Conservation (phyloP, 257 asterid species). For the Capsicum chinense region DNA sequence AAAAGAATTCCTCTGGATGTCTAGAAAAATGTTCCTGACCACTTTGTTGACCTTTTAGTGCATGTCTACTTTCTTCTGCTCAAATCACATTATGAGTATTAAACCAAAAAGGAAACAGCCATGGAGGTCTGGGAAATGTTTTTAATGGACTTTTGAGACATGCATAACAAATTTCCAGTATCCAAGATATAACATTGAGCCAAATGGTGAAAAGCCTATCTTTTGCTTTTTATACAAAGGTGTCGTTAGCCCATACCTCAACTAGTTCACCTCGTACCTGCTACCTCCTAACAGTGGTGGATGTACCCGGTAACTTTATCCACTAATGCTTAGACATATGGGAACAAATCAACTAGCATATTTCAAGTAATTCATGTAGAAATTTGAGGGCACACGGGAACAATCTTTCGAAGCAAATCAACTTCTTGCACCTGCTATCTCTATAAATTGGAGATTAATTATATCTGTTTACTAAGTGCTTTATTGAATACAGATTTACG, state of each 20-base stretch:
- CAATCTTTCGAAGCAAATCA: too few species aligned
- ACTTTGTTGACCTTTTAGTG: background rate
- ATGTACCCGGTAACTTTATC: background rate
- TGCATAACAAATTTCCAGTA: background rate
- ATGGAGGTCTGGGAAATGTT: background rate
- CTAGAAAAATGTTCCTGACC: background rate
- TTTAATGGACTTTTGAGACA: conserved; percentile 1
- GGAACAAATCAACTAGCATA: conserved; percentile 7
- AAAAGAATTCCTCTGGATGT: background rate
- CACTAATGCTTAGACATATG: background rate
- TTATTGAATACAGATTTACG: conserved; percentile 21
- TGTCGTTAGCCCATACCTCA: background rate
- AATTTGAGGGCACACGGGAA: background rate
- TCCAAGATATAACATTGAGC: background rate
- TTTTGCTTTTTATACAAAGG: background rate
- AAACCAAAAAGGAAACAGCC: background rate
- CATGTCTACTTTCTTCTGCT: conserved; percentile 12
- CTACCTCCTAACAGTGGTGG: background rate
- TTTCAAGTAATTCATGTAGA: conserved; percentile 13
- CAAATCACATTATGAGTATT: background rate
- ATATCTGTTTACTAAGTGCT: background rate
- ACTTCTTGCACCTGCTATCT: conserved; percentile 10
- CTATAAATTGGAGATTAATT: background rate
- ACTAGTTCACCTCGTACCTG: background rate
- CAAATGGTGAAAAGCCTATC: background rate